Percentiles rank a stretch among this genome's conserved stretches.
Conservation (phyloP, 2,329 filamentous ascomycete species). For the Xylariales sp. region DNA sequence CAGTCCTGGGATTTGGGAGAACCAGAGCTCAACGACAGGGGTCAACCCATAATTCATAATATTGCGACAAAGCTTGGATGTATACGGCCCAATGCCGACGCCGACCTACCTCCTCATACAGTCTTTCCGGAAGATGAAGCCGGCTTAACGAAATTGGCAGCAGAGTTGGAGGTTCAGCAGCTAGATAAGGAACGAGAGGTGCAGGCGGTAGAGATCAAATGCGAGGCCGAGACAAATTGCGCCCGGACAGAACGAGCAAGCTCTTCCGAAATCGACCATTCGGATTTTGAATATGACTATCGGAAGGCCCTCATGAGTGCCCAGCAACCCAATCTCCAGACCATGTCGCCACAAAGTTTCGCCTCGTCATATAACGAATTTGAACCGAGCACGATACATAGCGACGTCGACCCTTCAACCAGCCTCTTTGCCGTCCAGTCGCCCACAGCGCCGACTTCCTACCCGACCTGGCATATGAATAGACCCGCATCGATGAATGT, state of each 20-base stretch:
- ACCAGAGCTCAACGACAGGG: conserved; percentile 71
- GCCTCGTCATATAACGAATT: conserved; percentile 56
- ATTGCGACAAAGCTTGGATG: conserved; percentile 73
- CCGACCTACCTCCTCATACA: conserved; percentile 67
- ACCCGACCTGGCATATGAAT: conserved; percentile 51
- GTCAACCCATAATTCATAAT: conserved; percentile 73
- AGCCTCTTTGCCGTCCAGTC: conserved; percentile 49
- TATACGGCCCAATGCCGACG: conserved; percentile 71
- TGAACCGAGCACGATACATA: conserved; percentile 49
- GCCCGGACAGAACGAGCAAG: conserved; percentile 61
- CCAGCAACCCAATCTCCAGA: conserved; percentile 55
- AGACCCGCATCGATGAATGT: conserved; percentile 52
- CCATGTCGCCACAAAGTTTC: conserved; percentile 67
- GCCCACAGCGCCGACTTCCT: conserved; percentile 46
- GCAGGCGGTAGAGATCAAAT: conserved; percentile 48
- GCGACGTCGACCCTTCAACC: conserved; percentile 46
- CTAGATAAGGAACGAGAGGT: conserved; percentile 52
- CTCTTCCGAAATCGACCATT: conserved; percentile 66
- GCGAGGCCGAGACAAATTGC: conserved; percentile 53
- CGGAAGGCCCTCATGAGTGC: conserved; percentile 60
- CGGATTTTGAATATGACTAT: conserved; percentile 67
- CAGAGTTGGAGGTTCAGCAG: conserved; percentile 64
- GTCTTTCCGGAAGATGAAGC: conserved; percentile 72
- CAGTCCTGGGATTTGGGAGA: conserved; percentile 72
- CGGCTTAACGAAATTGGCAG: conserved; percentile 66